Base-by-base conservation (phyloP, 768 basidiomycete species). In the Pleurotus salmoneostramineus region DNA sequence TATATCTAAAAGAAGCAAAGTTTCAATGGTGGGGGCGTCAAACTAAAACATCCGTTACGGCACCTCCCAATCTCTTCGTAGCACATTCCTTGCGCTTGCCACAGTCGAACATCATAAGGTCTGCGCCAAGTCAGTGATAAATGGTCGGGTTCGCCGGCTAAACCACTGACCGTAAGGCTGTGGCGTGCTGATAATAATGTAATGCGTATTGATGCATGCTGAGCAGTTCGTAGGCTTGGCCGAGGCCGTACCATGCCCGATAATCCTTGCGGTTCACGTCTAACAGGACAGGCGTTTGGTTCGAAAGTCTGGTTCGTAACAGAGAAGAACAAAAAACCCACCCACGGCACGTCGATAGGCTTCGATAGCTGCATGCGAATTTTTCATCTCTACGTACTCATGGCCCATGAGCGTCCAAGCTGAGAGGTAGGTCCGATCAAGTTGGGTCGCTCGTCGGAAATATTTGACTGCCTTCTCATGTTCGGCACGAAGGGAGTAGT, bases 401-500 rank as follows among this genome's bases (percentile, higher is more conserved):
- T 99, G 97, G 1, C 97, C 97, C 93, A 99, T 95, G 61, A 99
- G 74, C 3, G 96, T 98, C 97, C 97, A 99, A 4, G 97, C 97
- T 5, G 95, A 91, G 46, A 98, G 80, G 72, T 95, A 98, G 1
- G 91, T 95, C 56, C 91, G 83, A 70, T 99, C 95, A 48, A 99
- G 83, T 66, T 95, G 89, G n/a, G 95, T 91, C 6, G 96, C 94
- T 59, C 95, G 83, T 61, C 89, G 82, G 73, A 98, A 98, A 72
- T 98, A 98, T 65, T 89, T 89, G 62, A 98, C 88, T 1, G 97
- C 95, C 73, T 96, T 95, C 69, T 93, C 93, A 71, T 98, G 95
- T 66, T 98, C 96, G 10, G 86, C 84, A 31, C 94, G 85, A 11
- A 96, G 79, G 5, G 95, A 97, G 73, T 95, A 96, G 67, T 98